phyloP scores from a whole-genome alignment of 805 yeast genomes.

The Jamesozyma gamospora region DNA sequence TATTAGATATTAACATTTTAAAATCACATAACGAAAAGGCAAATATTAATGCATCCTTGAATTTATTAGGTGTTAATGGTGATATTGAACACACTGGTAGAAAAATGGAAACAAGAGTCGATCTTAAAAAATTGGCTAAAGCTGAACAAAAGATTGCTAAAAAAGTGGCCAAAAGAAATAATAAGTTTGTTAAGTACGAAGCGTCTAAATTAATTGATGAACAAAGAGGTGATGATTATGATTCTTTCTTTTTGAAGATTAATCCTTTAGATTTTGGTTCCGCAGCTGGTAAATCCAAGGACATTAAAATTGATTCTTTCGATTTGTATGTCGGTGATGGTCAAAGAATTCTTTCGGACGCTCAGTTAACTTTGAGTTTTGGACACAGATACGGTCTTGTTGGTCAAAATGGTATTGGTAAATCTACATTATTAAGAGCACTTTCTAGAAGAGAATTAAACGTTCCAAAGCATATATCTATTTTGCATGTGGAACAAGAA shows the following conservation, averaged over 20 bases:
- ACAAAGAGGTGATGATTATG: constrained; percentile 65
- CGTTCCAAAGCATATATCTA: constrained; percentile 90
- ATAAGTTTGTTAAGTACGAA: constrained; percentile 78
- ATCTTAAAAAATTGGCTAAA: constrained; percentile 90
- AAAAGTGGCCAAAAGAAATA: constrained; percentile 81
- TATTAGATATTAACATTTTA: constrained; percentile 67
- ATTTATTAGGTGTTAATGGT: constrained; percentile 57
- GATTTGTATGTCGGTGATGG: constrained; percentile 96
- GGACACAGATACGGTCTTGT: constrained; percentile 96
- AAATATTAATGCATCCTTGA: constrained; percentile 66
- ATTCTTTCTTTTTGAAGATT: constrained; percentile 87
- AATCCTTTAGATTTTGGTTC: constrained; percentile 88
- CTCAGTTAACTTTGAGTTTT: constrained; percentile 74
- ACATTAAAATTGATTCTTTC: constrained; percentile 83
- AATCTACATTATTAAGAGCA: constrained; percentile 86
- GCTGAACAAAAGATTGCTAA: constrained; percentile 97
- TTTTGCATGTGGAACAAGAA: constrained; percentile 96
- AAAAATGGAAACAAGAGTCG: constrained; percentile 87
- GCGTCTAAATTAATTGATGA: constrained; percentile 82
- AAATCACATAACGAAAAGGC: constrained; percentile 52
- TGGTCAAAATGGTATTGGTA: constrained; percentile 99
- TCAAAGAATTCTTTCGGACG: constrained; percentile 80
- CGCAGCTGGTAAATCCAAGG: constrained; percentile 94
- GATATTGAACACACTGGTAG: constrained; percentile 90
- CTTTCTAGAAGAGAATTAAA: constrained; percentile 87